A percentile compares a stretch with the other conserved stretches of the same genome.
phyloP scores from a whole-genome alignment of 768 basidiomycete genomes.

The Macrolepiota albuminosa region DNA sequence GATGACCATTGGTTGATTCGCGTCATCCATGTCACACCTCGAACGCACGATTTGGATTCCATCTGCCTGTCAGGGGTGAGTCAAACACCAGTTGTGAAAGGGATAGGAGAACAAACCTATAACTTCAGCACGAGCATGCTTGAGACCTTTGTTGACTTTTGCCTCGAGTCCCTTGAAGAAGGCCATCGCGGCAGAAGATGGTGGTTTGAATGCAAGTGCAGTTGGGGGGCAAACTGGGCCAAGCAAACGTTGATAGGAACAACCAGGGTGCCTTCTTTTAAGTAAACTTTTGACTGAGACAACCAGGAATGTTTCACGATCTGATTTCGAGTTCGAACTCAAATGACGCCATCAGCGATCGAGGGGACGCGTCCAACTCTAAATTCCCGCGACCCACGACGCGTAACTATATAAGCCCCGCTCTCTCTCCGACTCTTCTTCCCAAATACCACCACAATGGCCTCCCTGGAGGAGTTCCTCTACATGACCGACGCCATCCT shows the following conservation, averaged over 20 bases:
- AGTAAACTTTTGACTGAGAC: neutral
- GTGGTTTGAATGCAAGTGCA: neutral
- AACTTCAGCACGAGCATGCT: slow-evolving; percentile 37
- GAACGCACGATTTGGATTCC: slow-evolving; percentile 44
- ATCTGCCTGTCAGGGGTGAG: slow-evolving; percentile 25
- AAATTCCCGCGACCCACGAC: neutral
- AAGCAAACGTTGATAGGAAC: neutral
- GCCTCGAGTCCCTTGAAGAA: slow-evolving; percentile 6
- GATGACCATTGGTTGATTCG: neutral
- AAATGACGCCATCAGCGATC: neutral
- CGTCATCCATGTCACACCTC: neutral
- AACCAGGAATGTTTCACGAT: neutral
- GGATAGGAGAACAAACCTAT: slow-evolving; percentile 19
- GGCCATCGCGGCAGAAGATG: slow-evolving; percentile 4
- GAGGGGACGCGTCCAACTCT: neutral
- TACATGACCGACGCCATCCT: slow-evolving; percentile 11
- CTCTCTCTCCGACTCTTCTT: neutral
- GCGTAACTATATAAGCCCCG: neutral
- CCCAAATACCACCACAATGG: slow-evolving; percentile 4
- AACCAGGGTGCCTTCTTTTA: neutral
- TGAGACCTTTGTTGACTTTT: slow-evolving; percentile 28
- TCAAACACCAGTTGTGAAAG: neutral
- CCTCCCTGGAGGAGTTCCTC: slow-evolving; percentile 6
- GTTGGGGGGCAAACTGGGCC: slow-evolving; percentile 1
- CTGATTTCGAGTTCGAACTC: neutral